Percentiles rank a stretch among this genome's conserved stretches.
These are phyloP conservation scores for Dipodascus albidus DNA, from an alignment of 805 yeast genomes.

Conservation along the genomic window DNA sequence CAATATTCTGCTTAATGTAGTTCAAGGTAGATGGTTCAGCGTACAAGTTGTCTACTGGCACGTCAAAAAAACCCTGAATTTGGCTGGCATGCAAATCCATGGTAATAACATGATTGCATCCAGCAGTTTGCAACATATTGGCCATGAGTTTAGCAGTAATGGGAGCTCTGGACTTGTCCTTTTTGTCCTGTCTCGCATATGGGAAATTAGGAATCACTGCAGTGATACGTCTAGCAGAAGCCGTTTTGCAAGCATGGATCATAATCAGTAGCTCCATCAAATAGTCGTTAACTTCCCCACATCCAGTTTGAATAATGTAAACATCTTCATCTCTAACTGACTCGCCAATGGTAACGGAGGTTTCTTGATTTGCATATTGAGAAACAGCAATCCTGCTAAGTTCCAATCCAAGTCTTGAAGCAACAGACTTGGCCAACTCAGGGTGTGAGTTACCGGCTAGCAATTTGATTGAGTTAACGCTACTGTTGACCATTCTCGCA, in stretches of 20 bases:
- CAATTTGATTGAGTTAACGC: slow-evolving; percentile 42
- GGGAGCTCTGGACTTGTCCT: slow-evolving; percentile 93
- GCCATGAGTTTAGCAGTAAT: slow-evolving; percentile 93
- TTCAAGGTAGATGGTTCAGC: slow-evolving; percentile 87
- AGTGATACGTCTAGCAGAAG: slow-evolving; percentile 87
- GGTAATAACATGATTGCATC: slow-evolving; percentile 91
- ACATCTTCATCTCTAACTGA: slow-evolving; percentile 88
- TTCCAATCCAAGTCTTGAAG: slow-evolving; percentile 51
- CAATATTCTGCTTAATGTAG: slow-evolving; percentile 60
- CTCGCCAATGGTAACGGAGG: slow-evolving; percentile 80
- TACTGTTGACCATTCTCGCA: not conserved
- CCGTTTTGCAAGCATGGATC: slow-evolving; percentile 92
- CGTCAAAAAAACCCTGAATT: slow-evolving; percentile 91
- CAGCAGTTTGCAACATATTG: slow-evolving; percentile 82
- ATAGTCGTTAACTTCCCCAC: slow-evolving; percentile 75
- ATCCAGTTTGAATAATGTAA: slow-evolving; percentile 74
- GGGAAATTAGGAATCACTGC: slow-evolving; percentile 95
- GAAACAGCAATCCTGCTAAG: slow-evolving; percentile 70
- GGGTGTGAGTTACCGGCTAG: slow-evolving; percentile 77
- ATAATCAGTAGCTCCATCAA: slow-evolving; percentile 80
- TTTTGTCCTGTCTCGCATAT: slow-evolving; percentile 94
- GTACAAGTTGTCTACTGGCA: slow-evolving; percentile 90
- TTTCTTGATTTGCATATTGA: slow-evolving; percentile 79
- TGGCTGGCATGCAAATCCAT: slow-evolving; percentile 97
- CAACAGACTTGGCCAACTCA: slow-evolving; percentile 62